A percentile compares a stretch with the other conserved stretches of the same genome.
These are phyloP conservation scores for Alternaria ventricosa DNA, from an alignment of 2,329 filamentous ascomycete species.

Conservation along the genomic window DNA sequence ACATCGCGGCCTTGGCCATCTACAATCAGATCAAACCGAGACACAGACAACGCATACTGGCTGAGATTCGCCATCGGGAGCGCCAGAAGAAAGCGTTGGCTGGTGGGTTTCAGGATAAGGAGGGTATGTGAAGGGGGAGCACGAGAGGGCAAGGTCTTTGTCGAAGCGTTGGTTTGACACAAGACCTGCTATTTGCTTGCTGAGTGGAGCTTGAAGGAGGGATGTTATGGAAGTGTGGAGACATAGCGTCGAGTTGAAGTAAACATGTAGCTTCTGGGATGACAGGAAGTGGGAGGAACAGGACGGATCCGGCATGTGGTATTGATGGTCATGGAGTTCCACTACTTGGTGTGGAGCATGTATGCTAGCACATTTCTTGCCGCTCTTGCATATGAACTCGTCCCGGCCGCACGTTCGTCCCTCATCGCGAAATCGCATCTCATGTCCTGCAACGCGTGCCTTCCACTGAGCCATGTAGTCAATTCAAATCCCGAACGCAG, in stretches of 20 bases:
- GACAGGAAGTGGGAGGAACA: neutral
- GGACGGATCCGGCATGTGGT: neutral
- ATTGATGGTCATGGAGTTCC: neutral
- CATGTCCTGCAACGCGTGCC: neutral
- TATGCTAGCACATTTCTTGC: neutral
- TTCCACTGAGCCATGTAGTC: neutral
- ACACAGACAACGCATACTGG: neutral
- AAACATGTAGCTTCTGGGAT: neutral
- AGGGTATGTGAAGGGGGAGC: neutral
- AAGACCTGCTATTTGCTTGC: neutral
- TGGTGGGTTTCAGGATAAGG: neutral
- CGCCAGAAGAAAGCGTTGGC: neutral
- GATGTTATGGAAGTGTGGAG: neutral
- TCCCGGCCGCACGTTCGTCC: accelerated
- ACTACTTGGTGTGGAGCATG: neutral
- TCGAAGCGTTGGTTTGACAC: neutral
- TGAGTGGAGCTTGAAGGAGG: neutral
- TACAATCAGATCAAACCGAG: neutral
- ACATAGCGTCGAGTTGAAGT: neutral
- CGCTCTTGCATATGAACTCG: neutral
- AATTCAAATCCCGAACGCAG: neutral
- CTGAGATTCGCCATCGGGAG: neutral
- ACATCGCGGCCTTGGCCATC: neutral
- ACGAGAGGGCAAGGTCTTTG: neutral
- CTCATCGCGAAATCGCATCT: neutral